Base-by-base conservation (phyloP, 169 alveolate species). In the Plasmodium gaboni region DNA sequence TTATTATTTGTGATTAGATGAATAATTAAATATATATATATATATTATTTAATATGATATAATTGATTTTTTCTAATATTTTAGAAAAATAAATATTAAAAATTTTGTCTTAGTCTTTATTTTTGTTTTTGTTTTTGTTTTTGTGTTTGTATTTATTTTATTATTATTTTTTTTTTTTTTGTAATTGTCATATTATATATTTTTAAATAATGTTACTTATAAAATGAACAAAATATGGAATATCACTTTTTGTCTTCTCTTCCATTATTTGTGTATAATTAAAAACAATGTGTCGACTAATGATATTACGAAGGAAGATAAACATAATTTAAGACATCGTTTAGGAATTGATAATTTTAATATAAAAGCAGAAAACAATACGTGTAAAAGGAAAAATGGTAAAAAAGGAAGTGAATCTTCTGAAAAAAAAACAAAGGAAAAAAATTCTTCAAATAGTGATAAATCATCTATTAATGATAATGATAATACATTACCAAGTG, bases 191-290 rank as follows among this genome's bases (percentile, higher is more conserved):
- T 28, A 28, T 28, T 28, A 28, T 28, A 28, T 28, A 28, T 28
- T 28, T 28, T 28, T 28, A 28, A 28, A 28, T 28, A 28, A 28
- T 28, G 38, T 28, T 28, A 28, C 38, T 28, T 28, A 3, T 2
- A 72, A 72, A 72, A 72, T 72, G 86, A 72, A 55, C 32, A 38
- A 72, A 26, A 26, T 53, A 5, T n/a, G 15, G 13, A 46, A 46
- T 46, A 53, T 55, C 19, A n/a, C 57, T 6, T 63, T 72, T 50
- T 55, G 28, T 53, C 22, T 72, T 12, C 10, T 28, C 32, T 72
- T 51, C 24, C 32, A 26, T 22, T 53, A 51, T 55, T 42, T 72
- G 57, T 44, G 42, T 46, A 26, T 72, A 2, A 2, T 1, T 8
- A 22, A 53, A 53, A 51, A 10, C 26, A 53, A 10, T 12, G 17